Conservation (phyloP, 192 early-diverging fungal genomes). For the Phycomyces nitens region DNA sequence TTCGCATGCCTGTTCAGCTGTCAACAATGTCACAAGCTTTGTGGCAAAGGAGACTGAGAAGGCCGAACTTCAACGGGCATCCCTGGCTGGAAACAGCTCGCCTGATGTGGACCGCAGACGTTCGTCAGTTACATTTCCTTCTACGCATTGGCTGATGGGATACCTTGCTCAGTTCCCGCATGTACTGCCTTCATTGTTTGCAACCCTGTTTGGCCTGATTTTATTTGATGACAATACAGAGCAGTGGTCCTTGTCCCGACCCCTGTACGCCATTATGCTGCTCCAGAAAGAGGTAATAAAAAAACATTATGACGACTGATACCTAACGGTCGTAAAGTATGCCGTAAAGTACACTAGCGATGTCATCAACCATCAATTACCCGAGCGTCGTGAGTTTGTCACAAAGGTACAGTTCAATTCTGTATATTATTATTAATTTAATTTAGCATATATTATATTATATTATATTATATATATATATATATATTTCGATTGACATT, state of each 20-base stretch:
- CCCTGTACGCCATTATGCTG: conserved; percentile 74
- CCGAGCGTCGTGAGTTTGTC: conserved; percentile 38
- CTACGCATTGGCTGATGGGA: conserved; percentile 51
- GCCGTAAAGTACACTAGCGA: conserved; percentile 51
- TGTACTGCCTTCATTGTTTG: conserved; percentile 60
- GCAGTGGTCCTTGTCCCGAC: conserved; percentile 80
- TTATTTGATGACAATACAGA: conserved; percentile 79
- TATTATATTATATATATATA: neutral
- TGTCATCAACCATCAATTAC: conserved; percentile 53
- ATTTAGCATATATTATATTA: neutral
- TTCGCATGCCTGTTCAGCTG: conserved; percentile 61
- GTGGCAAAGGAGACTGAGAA: conserved; percentile 50
- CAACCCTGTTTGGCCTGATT: conserved; percentile 66
- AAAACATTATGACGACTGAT: conserved; percentile 7
- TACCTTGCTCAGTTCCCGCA: conserved; percentile 56
- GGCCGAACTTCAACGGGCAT: conserved; percentile 21
- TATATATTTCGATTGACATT: neutral
- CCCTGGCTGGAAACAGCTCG: conserved; percentile 16
- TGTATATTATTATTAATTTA: neutral
- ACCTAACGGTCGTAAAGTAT: no score
- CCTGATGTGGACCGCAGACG: neutral
- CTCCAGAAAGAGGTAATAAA: conserved; percentile 59
- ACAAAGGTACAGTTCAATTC: conserved; percentile 25
- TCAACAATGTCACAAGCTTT: conserved; percentile 72
- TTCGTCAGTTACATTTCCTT: conserved; percentile 19